phyloP scores from a whole-genome alignment of 2,329 filamentous ascomycete species.

The Trichophyton rubrum region DNA sequence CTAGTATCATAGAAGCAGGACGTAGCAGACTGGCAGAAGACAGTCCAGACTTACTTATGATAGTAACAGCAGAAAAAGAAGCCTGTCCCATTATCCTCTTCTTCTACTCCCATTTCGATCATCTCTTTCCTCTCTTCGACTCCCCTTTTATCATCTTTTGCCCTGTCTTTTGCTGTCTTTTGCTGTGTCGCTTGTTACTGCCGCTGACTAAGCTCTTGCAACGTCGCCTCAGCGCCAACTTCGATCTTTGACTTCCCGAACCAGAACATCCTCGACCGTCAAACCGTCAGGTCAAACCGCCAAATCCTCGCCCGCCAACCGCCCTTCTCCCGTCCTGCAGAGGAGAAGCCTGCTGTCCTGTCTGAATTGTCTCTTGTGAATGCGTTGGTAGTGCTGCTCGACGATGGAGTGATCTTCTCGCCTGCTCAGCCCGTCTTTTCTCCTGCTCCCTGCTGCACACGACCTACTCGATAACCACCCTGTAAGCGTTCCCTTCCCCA shows the following conservation, averaged over 20 bases:
- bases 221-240: conserved; percentile 3
- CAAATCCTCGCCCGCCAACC: too few relatives aligned
- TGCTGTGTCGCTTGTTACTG: too few relatives aligned
- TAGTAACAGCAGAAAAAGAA: background rate
- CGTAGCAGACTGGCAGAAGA: background rate
- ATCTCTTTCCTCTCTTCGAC: background rate
- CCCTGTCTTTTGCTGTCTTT: background rate
- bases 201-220: conserved; percentile 2
- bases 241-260: background rate
- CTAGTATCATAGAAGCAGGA: background rate
- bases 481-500: background rate
- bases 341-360: too few relatives aligned
- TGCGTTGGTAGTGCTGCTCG: background rate
- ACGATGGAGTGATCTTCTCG: background rate
- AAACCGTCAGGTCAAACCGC: background rate
- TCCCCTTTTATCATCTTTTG: background rate
- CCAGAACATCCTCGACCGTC: background rate
- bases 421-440: background rate
- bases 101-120: background rate
- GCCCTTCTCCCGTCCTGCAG: background rate
- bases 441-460: background rate
- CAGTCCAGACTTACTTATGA: too few relatives aligned
- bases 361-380: too few relatives aligned
- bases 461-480: background rate
- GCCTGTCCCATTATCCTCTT: background rate